These are phyloP conservation scores for Daldinia eschscholtzii DNA, from an alignment of 2,329 filamentous ascomycete genomes.

Conservation along the genomic window DNA sequence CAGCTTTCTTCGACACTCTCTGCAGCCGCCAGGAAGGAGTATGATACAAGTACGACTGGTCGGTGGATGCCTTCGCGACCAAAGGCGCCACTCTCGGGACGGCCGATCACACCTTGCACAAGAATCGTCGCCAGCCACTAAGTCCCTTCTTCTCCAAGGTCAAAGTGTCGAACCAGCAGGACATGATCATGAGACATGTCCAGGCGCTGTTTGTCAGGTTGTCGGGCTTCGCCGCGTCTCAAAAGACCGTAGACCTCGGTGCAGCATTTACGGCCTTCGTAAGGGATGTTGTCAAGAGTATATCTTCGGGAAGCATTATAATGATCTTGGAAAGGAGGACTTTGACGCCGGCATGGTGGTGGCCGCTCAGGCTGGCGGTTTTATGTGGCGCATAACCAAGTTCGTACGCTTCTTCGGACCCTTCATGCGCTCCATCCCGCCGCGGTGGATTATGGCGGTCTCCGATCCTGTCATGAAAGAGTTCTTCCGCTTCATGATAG, in stretches of 20 bases:
- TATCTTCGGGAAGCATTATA: constrained; percentile 28
- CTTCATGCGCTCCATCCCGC: constrained; percentile 33
- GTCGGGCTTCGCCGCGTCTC: constrained; percentile 9
- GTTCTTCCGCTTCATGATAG: constrained; percentile 39
- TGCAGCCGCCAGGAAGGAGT: constrained; percentile 33
- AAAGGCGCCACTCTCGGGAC: constrained; percentile 16
- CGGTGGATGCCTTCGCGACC: constrained; percentile 27
- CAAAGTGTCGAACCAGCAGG: constrained; percentile 20
- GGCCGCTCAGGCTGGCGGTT: constrained; percentile 26
- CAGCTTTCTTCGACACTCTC: constrained; percentile 33
- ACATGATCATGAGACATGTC: constrained; percentile 18
- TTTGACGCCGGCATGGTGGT: constrained; percentile 28
- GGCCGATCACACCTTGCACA: constrained; percentile 23
- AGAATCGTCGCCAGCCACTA: constrained; percentile 20
- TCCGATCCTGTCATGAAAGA: constrained; percentile 35
- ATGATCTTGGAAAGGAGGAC: constrained; percentile 24
- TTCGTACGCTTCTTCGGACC: constrained; percentile 38
- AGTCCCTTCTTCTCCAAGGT: constrained; percentile 34
- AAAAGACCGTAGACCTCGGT: constrained; percentile 21
- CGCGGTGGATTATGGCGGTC: constrained; percentile 36
- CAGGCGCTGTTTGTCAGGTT: constrained; percentile 15
- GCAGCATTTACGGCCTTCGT: constrained; percentile 21
- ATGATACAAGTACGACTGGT: constrained; percentile 38
- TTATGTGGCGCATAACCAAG: constrained; percentile 41
- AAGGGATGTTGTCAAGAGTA: constrained; percentile 30